Evolutionary conservation across 2,329 filamentous ascomycete genomes (phyloP).

Genomic region (Penicillium brevicompactum): DNA sequence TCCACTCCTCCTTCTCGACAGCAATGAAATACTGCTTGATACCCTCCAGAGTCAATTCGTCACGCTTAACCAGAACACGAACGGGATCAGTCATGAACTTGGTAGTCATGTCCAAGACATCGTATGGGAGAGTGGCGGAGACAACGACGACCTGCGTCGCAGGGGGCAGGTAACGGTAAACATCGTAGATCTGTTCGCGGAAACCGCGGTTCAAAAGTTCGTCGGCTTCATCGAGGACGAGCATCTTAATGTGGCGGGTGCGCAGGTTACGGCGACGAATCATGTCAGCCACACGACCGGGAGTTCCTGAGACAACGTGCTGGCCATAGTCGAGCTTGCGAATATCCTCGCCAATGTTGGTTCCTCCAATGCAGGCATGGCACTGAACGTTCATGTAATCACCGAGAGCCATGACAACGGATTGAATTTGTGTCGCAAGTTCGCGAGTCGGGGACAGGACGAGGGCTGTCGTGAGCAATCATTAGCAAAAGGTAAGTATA

Average conservation of each 20-base stretch:
- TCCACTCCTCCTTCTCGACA: conserved; percentile 99
- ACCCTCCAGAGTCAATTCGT: conserved; percentile 98
- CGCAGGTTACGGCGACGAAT: conserved; percentile 96
- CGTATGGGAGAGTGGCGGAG: conserved; percentile 97
- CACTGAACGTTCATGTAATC: conserved; percentile 99
- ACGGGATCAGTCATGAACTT: conserved; percentile 99
- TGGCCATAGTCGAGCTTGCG: conserved; percentile 94
- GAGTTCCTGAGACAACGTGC: conserved; percentile 96
- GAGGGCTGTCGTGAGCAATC: conserved; percentile 59
- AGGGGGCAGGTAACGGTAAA: conserved; percentile 98
- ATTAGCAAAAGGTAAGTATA: conserved; percentile 4
- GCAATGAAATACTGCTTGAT: conserved; percentile 99
- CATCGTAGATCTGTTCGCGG: conserved; percentile 99
- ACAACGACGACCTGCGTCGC: conserved; percentile 98
- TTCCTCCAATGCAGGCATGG: conserved; percentile 99
- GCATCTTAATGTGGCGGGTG: conserved; percentile 99
- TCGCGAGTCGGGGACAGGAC: conserved; percentile 94
- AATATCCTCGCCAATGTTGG: conserved; percentile 97
- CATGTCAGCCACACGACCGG: conserved; percentile 99
- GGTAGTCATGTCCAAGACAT: conserved; percentile 98
- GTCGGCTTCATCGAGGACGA: conserved; percentile 98
- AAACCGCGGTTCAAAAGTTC: conserved; percentile 98
- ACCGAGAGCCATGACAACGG: conserved; percentile 96
- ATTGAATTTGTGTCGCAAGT: conserved; percentile 98
- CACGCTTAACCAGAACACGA: conserved; percentile 99